Conservation (phyloP, 176 grass and related monocot species). For the Pontederia paniculata region DNA sequence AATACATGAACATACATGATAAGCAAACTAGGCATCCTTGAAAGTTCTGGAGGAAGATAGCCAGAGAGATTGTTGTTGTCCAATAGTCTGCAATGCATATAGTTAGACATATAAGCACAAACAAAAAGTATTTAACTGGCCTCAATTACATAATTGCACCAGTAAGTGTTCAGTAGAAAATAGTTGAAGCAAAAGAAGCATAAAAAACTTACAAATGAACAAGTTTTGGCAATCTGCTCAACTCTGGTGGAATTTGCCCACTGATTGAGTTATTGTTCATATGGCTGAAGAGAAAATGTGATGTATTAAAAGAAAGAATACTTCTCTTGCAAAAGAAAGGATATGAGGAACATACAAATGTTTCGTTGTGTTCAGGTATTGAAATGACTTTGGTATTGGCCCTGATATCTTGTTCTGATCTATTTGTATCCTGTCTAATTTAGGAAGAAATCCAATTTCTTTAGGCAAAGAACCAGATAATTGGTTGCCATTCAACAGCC, state of each 20-base stretch:
- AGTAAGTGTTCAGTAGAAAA: neutral
- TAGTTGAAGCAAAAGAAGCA: slow-evolving; percentile 11
- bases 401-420: slow-evolving; percentile 71
- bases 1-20: slow-evolving; percentile 42
- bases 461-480: slow-evolving; percentile 70
- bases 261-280: slow-evolving; percentile 99
- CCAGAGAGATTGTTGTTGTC: slow-evolving; percentile 27
- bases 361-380: slow-evolving; percentile 55
- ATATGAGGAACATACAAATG: slow-evolving; percentile 65
- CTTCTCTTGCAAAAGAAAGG: slow-evolving; percentile 1
- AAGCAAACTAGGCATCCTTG: slow-evolving; percentile 35
- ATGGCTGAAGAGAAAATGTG: slow-evolving; percentile 51
- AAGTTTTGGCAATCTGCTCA: slow-evolving; percentile 53
- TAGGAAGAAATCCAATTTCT: slow-evolving; percentile 69
- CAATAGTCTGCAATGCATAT: slow-evolving; percentile 13
- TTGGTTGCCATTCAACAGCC: slow-evolving; percentile 76
- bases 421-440: slow-evolving; percentile 74
- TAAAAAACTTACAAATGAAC: slow-evolving; percentile 68
- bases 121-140: neutral
- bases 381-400: slow-evolving; percentile 78
- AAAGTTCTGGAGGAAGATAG: slow-evolving; percentile 19
- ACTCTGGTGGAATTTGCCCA: slow-evolving; percentile 60
- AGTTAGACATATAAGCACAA: neutral
- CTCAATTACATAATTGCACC: neutral
- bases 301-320: slow-evolving; percentile 18